phyloP scores from a whole-genome alignment of 2,329 filamentous ascomycete genomes.

The Fusarium brachygibbosum region DNA sequence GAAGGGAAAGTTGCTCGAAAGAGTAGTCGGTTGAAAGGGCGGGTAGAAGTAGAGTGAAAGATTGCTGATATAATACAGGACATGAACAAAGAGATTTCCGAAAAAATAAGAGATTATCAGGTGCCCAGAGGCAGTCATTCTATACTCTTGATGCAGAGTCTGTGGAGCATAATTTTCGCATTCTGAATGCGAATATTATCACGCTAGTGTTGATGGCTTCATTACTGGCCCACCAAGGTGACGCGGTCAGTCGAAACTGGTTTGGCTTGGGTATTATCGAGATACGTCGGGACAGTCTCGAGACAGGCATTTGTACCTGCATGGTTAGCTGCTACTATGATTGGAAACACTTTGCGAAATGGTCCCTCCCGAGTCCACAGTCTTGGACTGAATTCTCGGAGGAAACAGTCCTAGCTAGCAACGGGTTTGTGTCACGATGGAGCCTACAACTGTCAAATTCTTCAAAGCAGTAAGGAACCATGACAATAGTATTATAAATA shows the following conservation, averaged over 20 bases:
- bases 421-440: too few relatives aligned
- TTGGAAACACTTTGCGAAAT: too few relatives aligned
- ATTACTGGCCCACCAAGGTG: constrained; percentile 9
- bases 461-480: too few relatives aligned
- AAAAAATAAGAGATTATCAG: rapidly evolving
- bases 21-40: too few relatives aligned
- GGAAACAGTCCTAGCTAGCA: too few relatives aligned
- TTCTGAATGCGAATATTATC: constrained; percentile 29
- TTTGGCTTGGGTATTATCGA: too few relatives aligned
- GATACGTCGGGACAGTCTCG: neutral
- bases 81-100: neutral
- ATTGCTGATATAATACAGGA: rapidly evolving
- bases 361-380: neutral
- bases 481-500: too few relatives aligned
- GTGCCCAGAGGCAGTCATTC: neutral
- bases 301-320: neutral
- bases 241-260: constrained; percentile 14
- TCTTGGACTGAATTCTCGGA: too few relatives aligned
- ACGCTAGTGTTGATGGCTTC: neutral
- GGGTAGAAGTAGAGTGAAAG: rapidly evolving
- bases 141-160: neutral
- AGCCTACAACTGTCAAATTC: too few relatives aligned
- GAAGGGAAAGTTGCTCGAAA: neutral
- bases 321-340: rapidly evolving
- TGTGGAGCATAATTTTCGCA: constrained; percentile 11